Conservation (phyloP, 2,329 filamentous ascomycete genomes). For the Xylariaceae sp. region DNA sequence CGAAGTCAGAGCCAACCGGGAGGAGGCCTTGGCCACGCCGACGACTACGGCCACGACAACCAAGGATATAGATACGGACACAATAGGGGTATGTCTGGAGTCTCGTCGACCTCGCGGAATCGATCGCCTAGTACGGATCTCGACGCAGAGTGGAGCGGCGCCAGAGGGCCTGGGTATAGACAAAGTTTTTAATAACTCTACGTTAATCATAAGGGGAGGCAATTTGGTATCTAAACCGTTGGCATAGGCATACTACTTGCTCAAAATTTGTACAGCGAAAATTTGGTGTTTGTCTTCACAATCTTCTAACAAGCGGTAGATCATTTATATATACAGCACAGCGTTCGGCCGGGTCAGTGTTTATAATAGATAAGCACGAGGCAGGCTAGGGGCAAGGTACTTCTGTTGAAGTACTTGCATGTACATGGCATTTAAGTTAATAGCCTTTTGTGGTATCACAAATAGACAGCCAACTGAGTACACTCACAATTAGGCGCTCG, state of each 20-base stretch:
- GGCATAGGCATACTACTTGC: not conserved
- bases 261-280: not conserved
- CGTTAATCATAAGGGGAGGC: not conserved
- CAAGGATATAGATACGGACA: conserved; percentile 7
- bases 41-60: not conserved
- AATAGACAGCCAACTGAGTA: too few species aligned
- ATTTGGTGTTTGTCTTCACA: not conserved
- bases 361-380: conserved; percentile 1
- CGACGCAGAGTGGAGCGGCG: conserved; percentile 12
- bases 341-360: conserved; percentile 6
- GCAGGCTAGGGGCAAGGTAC: too few species aligned
- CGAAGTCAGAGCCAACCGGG: not conserved
- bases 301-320: conserved; percentile 1
- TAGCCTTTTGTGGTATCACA: not conserved
- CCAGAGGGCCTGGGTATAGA: conserved; percentile 24
- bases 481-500: not conserved
- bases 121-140: conserved; percentile 8
- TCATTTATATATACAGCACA: conserved; percentile 6
- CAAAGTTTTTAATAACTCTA: conserved; percentile 27
- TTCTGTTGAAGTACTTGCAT: too few species aligned
- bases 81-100: conserved; percentile 2
- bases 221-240: not conserved
- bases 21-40: not conserved
- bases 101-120: not conserved
- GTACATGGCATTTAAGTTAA: too few species aligned